Conservation (phyloP, 441 rosid genomes). For the Flueggea neowawraea region DNA sequence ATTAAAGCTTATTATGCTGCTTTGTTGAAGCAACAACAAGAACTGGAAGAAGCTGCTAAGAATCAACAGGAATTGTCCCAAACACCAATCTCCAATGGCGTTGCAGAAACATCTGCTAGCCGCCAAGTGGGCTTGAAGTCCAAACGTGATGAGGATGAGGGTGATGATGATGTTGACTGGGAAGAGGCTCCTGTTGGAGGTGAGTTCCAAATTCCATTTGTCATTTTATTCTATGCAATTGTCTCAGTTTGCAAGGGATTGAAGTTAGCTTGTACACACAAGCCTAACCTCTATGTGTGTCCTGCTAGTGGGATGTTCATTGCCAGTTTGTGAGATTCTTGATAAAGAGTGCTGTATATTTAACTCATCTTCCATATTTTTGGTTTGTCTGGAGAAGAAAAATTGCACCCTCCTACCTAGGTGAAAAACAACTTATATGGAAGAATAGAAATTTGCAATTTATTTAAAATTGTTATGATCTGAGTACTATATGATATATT, state of each 20-base stretch:
- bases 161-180: constrained; percentile 50
- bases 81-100: constrained; percentile 20
- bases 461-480: too few species aligned
- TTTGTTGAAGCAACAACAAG: constrained; percentile 55
- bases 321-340: too few species aligned
- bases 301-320: too few species aligned
- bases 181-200: constrained; percentile 52
- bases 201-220: constrained; percentile 10
- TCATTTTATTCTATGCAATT: background rate
- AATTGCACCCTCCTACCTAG: too few species aligned
- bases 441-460: too few species aligned
- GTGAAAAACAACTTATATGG: too few species aligned
- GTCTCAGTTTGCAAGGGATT: background rate
- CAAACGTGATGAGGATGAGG: constrained; percentile 55
- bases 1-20: constrained; percentile 81
- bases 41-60: constrained; percentile 47
- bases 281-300: too few species aligned
- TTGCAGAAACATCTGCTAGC: constrained; percentile 29
- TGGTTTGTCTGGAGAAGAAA: too few species aligned
- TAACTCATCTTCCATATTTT: too few species aligned
- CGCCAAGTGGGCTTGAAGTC: constrained; percentile 67
- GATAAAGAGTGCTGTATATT: too few species aligned
- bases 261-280: background rate
- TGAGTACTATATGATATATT: too few species aligned
- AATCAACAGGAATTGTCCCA: constrained; percentile 25